Percentiles rank a stretch among this genome's conserved stretches.
Evolutionary conservation across 495 filamentous ascomycete genomes (phyloP).

Genomic region (Margaritispora aquatica): DNA sequence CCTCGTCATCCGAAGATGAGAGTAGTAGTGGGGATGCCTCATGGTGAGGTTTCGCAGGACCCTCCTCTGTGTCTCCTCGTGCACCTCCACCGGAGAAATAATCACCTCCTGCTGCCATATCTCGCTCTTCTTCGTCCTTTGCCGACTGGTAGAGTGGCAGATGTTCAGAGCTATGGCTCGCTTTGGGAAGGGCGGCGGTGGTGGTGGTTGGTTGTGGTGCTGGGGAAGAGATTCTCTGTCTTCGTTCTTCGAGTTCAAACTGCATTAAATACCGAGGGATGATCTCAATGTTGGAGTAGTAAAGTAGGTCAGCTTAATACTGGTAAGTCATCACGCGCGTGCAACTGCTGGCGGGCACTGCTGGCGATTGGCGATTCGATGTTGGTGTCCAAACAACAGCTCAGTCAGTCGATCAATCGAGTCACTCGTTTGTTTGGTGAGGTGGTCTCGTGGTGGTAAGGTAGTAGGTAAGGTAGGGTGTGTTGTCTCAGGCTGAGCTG

Average conservation of each 20-base stretch:
- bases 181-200: neutral
- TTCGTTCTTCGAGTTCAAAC: neutral
- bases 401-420: neutral
- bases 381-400: too few species aligned
- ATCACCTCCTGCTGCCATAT: neutral
- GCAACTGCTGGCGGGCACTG: neutral
- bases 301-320: neutral
- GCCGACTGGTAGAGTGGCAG: neutral
- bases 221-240: neutral
- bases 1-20: conserved; percentile 35
- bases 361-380: conserved; percentile 1
- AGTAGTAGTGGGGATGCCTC: conserved; percentile 57
- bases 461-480: too few species aligned
- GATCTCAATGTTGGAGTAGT: neutral
- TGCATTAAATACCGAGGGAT: neutral
- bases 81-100: conserved; percentile 1
- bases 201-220: neutral
- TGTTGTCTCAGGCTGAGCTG: neutral
- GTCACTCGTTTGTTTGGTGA: neutral
- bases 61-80: neutral
- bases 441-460: neutral
- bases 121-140: neutral
- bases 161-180: neutral
- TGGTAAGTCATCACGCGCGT: conserved; percentile 6
- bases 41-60: conserved; percentile 22